Percentiles rank a stretch among this genome's conserved stretches.
These are phyloP conservation scores for Monosporascus sp. DNA, from an alignment of 2,329 filamentous ascomycete genomes.

Conservation along the genomic window DNA sequence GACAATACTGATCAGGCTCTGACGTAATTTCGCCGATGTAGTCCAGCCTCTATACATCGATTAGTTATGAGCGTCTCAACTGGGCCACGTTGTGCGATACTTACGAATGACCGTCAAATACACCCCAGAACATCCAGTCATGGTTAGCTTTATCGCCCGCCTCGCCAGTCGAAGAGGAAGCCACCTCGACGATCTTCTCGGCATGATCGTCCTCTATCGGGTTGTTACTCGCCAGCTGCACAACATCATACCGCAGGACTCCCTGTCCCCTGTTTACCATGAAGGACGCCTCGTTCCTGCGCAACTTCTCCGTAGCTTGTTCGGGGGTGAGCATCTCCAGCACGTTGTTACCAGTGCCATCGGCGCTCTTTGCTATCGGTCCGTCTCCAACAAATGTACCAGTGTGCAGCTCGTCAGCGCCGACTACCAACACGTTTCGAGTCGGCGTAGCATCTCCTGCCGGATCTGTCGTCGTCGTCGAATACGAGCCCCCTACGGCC, in stretches of 20 bases:
- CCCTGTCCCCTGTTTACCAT: conserved; percentile 83
- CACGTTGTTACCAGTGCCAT: conserved; percentile 77
- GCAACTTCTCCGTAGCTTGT: conserved; percentile 83
- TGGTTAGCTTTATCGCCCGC: conserved; percentile 47
- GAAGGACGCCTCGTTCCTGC: conserved; percentile 88
- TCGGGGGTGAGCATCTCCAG: conserved; percentile 96
- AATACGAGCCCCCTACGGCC: conserved; percentile 31
- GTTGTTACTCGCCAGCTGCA: conserved; percentile 92
- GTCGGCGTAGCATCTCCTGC: conserved; percentile 40
- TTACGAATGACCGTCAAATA: conserved; percentile 95
- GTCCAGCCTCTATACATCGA: conserved; percentile 74
- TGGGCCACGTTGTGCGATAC: conserved; percentile 24
- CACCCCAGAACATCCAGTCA: conserved; percentile 99
- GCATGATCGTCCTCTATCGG: conserved; percentile 98
- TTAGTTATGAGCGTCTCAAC: conserved; percentile 2
- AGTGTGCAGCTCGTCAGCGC: conserved; percentile 85
- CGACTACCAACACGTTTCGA: conserved; percentile 75
- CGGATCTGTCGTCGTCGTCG: conserved; percentile 35
- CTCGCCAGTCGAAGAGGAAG: conserved; percentile 44
- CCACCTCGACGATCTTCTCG: conserved; percentile 94
- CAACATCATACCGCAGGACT: conserved; percentile 89
- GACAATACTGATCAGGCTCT: conserved; percentile 87
- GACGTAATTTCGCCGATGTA: conserved; percentile 90
- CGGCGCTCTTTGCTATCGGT: conserved; percentile 81
- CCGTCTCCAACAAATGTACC: conserved; percentile 79